A percentile compares a stretch with the other conserved stretches of the same genome.
Conservation (phyloP, 352 stramenopile species). For the Phytophthora podocarpi region DNA sequence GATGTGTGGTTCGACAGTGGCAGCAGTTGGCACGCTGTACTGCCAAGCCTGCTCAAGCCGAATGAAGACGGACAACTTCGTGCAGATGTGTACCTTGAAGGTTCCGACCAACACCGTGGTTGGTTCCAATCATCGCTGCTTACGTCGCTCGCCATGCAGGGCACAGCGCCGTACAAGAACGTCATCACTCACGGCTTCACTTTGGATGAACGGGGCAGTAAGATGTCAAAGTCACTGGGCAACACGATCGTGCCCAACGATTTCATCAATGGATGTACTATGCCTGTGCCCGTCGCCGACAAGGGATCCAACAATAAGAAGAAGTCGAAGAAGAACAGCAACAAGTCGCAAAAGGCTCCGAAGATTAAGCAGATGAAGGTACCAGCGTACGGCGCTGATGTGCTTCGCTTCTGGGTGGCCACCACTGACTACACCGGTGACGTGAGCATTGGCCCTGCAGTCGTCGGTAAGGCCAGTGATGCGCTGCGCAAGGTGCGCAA, state of each 20-base stretch:
- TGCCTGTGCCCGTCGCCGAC: constrained; percentile 31
- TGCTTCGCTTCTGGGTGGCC: constrained; percentile 97
- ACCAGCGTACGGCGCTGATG: constrained; percentile 95
- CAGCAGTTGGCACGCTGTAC: constrained; percentile 76
- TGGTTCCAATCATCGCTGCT: constrained; percentile 99
- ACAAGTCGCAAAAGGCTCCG: constrained; percentile 66
- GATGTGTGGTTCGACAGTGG: constrained; percentile 99
- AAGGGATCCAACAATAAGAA: constrained; percentile 61
- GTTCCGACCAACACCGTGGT: constrained; percentile 96
- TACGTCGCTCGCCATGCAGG: constrained; percentile 89
- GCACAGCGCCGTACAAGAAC: constrained; percentile 93
- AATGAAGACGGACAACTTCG: constrained; percentile 70
- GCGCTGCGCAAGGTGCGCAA: constrained; percentile 93
- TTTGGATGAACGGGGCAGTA: constrained; percentile 97
- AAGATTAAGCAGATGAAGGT: constrained; percentile 69
- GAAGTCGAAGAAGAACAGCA: constrained; percentile 72
- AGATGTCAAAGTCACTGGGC: constrained; percentile 99
- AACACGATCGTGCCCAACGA: constrained; percentile 95
- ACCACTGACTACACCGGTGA: constrained; percentile 97
- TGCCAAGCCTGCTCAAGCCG: constrained; percentile 38
- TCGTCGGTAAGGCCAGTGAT: constrained; percentile 90
- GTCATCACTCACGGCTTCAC: constrained; percentile 99
- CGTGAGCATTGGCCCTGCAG: constrained; percentile 92
- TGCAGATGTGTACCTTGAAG: constrained; percentile 97
- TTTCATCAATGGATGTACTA: constrained; percentile 93